A percentile compares a stretch with the other conserved stretches of the same genome.
These are phyloP conservation scores for Fistulifera pelliculosa DNA, from an alignment of 108 stramenopile genomes.

Conservation along the genomic window DNA sequence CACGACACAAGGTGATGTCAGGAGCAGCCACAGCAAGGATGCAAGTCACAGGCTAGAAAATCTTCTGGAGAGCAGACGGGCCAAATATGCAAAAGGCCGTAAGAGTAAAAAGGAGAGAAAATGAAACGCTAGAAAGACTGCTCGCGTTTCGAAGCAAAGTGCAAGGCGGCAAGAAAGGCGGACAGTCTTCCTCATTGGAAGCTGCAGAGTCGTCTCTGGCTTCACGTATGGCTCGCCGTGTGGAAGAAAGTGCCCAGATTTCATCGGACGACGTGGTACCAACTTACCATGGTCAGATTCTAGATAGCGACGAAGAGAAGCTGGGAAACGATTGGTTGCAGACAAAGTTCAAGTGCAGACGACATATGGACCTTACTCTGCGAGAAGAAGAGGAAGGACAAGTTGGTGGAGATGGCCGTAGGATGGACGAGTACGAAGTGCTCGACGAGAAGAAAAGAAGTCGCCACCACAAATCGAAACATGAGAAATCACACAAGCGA, in stretches of 20 bases:
- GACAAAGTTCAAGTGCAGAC: constrained; percentile 70
- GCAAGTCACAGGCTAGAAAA: constrained; percentile 14
- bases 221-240: constrained; percentile 42
- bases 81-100: constrained; percentile 44
- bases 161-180: constrained; percentile 1
- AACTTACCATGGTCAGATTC: constrained; percentile 43
- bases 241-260: constrained; percentile 17
- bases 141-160: constrained; percentile 59
- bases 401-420: constrained; percentile 65
- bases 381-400: constrained; percentile 15
- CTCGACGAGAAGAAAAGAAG: constrained; percentile 24
- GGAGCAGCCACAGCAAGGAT: constrained; percentile 1
- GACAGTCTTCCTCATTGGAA: background rate
- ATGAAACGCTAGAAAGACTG: constrained; percentile 61
- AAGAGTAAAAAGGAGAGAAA: constrained; percentile 36
- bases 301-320: constrained; percentile 28
- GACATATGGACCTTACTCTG: constrained; percentile 61
- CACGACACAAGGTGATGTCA: background rate
- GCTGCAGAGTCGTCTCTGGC: constrained; percentile 40
- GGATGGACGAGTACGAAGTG: constrained; percentile 65
- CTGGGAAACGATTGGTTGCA: constrained; percentile 44
- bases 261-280: background rate
- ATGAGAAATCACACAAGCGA: background rate
- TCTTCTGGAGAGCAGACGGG: constrained; percentile 53
- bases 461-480: background rate